Base-by-base conservation (phyloP, 257 asterid genomes). In the Jacaranda copaia region DNA sequence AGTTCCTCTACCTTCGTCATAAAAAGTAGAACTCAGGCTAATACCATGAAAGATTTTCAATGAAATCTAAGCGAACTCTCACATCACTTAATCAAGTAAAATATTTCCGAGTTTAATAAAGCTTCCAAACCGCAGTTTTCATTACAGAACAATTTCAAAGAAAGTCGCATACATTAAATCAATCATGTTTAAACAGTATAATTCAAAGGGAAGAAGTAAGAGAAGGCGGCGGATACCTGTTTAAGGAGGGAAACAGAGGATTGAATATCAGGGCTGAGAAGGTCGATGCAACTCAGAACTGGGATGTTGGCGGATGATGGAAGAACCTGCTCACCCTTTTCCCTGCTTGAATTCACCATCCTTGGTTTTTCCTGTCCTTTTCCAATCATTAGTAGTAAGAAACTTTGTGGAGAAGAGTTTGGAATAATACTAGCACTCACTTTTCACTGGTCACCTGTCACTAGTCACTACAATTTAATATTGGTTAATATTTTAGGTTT, bases 241-340 rank as follows among this genome's bases (percentile, higher is more conserved):
- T 87, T 87, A 64, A 89, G 78, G 32, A 85, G 89, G 7, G 84
- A 63, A 66, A 85, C 91, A 0, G 91, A 79, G 53, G 84, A 77
- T 7, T 80, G 79, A 67, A 74, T 76, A 74, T 89, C 88, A 35
- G 84, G 65, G 75, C 77, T 64, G 1, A 88, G 83, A 46, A 89
- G 91, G 79, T 89, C 93, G 71, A 89, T 73, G 57, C 87, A 81
- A 43, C 76, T 80, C n/a, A 88, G 84, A 6, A 0, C 9, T 15
- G 88, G 71, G 39, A 80, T 51, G 14, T 32, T 73, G n/a, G 84
- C 73, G 20, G 83, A 79, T 48, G 36, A 66, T 8, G 86, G 83
- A 69, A 76, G 83, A 69, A 76, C 7, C 70, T 53, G 75, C 19
- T 8, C 39, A 3, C 14, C 59, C 43, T 39, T 70, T 61, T 15